Conservation (phyloP, 257 asterid genomes). For the Buddleja alternifolia region DNA sequence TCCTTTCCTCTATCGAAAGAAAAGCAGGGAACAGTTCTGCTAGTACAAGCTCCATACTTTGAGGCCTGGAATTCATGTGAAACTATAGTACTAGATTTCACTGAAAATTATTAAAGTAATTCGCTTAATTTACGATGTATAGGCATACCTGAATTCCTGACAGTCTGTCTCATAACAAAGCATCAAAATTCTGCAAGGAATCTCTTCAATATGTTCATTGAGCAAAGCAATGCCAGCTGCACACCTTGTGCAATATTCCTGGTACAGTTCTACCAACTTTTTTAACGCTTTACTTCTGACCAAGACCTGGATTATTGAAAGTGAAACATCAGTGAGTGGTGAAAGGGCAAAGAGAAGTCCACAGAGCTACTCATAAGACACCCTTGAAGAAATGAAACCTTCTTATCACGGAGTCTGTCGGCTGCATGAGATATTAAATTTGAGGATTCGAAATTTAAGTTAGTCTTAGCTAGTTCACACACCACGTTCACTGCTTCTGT, state of each 20-base stretch:
- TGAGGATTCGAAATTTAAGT: constrained; percentile 45
- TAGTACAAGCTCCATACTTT: constrained; percentile 70
- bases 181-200: constrained; percentile 84
- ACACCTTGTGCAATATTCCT: constrained; percentile 68
- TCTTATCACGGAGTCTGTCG: constrained; percentile 88
- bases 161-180: constrained; percentile 82
- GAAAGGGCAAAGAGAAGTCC: constrained; percentile 16
- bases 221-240: constrained; percentile 40
- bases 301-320: constrained; percentile 46
- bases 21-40: constrained; percentile 78
- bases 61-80: constrained; percentile 67
- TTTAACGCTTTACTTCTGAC: constrained; percentile 77
- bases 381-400: constrained; percentile 49
- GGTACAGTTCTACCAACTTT: constrained; percentile 80
- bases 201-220: constrained; percentile 66
- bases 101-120: constrained; percentile 11
- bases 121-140: constrained; percentile 23
- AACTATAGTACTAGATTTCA: constrained; percentile 11
- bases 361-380: constrained; percentile 23
- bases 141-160: constrained; percentile 75
- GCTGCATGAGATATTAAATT: constrained; percentile 63
- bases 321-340: constrained; percentile 29
- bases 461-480: constrained; percentile 69
- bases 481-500: constrained; percentile 65
- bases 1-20: constrained; percentile 68